Percentiles rank a stretch among this genome's conserved stretches.
Conservation (phyloP, 2,329 filamentous ascomycete genomes). For the Beauveria brongniartii region DNA sequence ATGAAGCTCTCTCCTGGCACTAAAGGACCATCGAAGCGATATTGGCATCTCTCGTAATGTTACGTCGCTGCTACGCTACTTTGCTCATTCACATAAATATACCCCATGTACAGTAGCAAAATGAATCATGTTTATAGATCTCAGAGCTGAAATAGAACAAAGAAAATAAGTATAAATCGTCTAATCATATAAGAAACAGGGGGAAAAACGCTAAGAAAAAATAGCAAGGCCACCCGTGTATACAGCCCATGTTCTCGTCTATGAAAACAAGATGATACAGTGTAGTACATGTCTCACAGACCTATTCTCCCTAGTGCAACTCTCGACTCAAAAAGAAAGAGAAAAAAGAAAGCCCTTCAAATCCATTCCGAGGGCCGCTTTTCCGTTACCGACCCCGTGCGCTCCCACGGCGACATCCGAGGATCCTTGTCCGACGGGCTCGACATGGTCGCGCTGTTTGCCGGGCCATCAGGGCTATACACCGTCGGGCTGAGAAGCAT, state of each 20-base stretch:
- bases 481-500: constrained; percentile 43
- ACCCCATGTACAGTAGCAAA: constrained; percentile 1
- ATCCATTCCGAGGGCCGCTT: constrained; percentile 22
- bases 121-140: neutral
- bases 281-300: neutral
- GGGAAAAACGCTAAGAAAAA: neutral
- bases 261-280: neutral
- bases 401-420: neutral
- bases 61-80: neutral
- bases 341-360: constrained; percentile 10
- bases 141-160: neutral
- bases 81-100: neutral
- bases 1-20: neutral
- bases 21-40: neutral
- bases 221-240: neutral
- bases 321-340: neutral
- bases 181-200: neutral
- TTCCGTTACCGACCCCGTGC: constrained; percentile 12
- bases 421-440: constrained; percentile 6
- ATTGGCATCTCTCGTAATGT: neutral
- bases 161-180: neutral
- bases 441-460: constrained; percentile 8
- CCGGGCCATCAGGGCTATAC: constrained; percentile 34
- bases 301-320: neutral
- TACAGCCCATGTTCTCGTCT: neutral